Evolutionary conservation across 805 yeast species (phyloP).

Genomic region (Torulaspora quercuum): DNA sequence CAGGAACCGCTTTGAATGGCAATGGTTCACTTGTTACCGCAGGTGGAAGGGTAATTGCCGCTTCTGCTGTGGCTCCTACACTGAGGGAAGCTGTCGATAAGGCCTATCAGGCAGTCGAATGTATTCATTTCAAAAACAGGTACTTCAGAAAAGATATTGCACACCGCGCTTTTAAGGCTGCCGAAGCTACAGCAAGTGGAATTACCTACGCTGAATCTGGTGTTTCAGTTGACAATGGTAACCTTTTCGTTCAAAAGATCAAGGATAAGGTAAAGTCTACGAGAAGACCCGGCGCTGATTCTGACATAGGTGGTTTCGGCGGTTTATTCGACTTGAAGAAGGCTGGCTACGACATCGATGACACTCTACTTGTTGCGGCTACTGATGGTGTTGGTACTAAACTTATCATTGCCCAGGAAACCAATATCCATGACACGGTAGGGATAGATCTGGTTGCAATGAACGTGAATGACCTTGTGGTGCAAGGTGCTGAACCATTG

Average conservation of each 20-base stretch:
- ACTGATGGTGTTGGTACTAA: slow-evolving; percentile 99
- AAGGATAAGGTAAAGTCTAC: slow-evolving; percentile 90
- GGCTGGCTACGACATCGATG: slow-evolving; percentile 76
- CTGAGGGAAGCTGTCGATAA: slow-evolving; percentile 76
- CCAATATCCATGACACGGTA: slow-evolving; percentile 90
- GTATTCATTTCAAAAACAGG: slow-evolving; percentile 66
- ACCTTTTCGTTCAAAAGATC: slow-evolving; percentile 81
- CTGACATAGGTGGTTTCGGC: slow-evolving; percentile 98
- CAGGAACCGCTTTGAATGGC: slow-evolving; percentile 68
- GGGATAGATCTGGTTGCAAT: slow-evolving; percentile 98
- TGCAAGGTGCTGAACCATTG: slow-evolving; percentile 98
- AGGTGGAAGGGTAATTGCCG: slow-evolving; percentile 97
- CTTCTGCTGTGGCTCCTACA: slow-evolving; percentile 77
- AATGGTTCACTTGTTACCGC: slow-evolving; percentile 69
- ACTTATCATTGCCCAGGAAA: slow-evolving; percentile 86
- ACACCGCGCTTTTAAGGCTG: slow-evolving; percentile 83
- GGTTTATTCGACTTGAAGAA: slow-evolving; percentile 88
- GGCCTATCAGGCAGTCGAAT: slow-evolving; percentile 82
- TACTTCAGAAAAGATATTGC: slow-evolving; percentile 93
- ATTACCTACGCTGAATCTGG: slow-evolving; percentile 95
- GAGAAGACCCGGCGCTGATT: slow-evolving; percentile 92
- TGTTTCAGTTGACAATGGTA: slow-evolving; percentile 96
- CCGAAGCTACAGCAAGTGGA: slow-evolving; percentile 25
- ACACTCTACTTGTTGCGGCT: slow-evolving; percentile 88
- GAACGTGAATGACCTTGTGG: slow-evolving; percentile 97